phyloP scores from a whole-genome alignment of 73 alveolate species.

The Paraurostyla sp. region DNA sequence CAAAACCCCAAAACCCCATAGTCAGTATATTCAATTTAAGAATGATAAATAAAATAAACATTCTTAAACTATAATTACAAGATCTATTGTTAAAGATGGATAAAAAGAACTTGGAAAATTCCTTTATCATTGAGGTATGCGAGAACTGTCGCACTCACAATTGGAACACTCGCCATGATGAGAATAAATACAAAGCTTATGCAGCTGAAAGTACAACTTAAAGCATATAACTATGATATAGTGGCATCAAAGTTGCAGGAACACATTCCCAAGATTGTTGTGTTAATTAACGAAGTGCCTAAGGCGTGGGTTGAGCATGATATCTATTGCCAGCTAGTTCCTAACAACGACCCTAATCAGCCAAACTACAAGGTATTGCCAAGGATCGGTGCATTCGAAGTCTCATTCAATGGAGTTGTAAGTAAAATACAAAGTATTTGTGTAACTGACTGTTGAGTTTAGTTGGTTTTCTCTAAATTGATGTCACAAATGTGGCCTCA shows the following conservation, averaged over 20 bases:
- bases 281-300: constrained; percentile 59
- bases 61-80: not conserved
- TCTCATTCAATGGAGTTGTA: constrained; percentile 62
- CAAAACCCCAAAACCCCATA: too few relatives aligned
- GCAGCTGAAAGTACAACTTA: constrained; percentile 41
- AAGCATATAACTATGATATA: not conserved
- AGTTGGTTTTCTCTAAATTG: constrained; percentile 65
- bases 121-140: constrained; percentile 64
- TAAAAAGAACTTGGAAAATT: not conserved
- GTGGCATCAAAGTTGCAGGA: constrained; percentile 47
- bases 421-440: not conserved
- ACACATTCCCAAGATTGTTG: constrained; percentile 8
- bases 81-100: constrained; percentile 28
- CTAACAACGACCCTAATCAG: constrained; percentile 31
- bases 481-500: constrained; percentile 61
- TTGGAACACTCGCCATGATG: constrained; percentile 81
- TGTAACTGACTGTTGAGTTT: not conserved
- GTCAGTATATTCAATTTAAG: too few relatives aligned
- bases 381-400: constrained; percentile 69
- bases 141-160: constrained; percentile 69
- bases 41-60: too few relatives aligned
- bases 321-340: constrained; percentile 50
- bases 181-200: constrained; percentile 58
- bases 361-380: constrained; percentile 41
- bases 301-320: constrained; percentile 58